phyloP scores from a whole-genome alignment of 805 yeast genomes.

The Lipomyces starkeyi region DNA sequence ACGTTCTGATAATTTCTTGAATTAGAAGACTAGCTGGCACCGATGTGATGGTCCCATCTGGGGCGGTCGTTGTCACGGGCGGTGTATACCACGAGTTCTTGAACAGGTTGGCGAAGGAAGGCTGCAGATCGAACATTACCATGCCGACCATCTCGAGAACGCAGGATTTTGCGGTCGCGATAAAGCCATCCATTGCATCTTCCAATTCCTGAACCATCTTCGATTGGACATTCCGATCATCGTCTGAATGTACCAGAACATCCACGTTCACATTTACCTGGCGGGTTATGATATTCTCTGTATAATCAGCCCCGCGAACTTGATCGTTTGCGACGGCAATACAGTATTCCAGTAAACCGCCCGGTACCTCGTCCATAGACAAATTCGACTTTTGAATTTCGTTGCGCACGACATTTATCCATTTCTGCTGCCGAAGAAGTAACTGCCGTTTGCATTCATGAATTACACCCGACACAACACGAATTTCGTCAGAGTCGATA shows the following conservation, averaged over 20 bases:
- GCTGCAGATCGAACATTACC: conserved; percentile 72
- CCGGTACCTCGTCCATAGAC: conserved; percentile 56
- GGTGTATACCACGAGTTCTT: conserved; percentile 72
- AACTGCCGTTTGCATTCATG: conserved; percentile 69
- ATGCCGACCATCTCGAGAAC: conserved; percentile 62
- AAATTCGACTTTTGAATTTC: conserved; percentile 55
- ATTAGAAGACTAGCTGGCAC: conserved; percentile 44
- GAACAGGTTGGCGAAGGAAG: conserved; percentile 66
- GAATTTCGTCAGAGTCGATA: conserved; percentile 80
- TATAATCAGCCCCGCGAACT: conserved; percentile 68
- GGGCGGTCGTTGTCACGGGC: conserved; percentile 42
- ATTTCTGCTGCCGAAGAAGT: conserved; percentile 64
- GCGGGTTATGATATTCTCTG: conserved; percentile 72
- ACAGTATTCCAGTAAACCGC: conserved; percentile 80
- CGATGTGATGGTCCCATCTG: conserved; percentile 17
- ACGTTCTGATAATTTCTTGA: conserved; percentile 69
- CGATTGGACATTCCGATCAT: conserved; percentile 21
- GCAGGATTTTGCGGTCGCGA: conserved; percentile 71
- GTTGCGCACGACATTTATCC: conserved; percentile 57
- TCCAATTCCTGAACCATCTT: conserved; percentile 49
- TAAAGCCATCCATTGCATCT: conserved; percentile 77
- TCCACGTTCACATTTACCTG: conserved; percentile 57
- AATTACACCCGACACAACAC: conserved; percentile 78
- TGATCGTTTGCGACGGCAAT: conserved; percentile 87
- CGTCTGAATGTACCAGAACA: conserved; percentile 34